Evolutionary conservation across 2,329 filamentous ascomycete species (phyloP).

Genomic region (Purpureocillium takamizusanense): DNA sequence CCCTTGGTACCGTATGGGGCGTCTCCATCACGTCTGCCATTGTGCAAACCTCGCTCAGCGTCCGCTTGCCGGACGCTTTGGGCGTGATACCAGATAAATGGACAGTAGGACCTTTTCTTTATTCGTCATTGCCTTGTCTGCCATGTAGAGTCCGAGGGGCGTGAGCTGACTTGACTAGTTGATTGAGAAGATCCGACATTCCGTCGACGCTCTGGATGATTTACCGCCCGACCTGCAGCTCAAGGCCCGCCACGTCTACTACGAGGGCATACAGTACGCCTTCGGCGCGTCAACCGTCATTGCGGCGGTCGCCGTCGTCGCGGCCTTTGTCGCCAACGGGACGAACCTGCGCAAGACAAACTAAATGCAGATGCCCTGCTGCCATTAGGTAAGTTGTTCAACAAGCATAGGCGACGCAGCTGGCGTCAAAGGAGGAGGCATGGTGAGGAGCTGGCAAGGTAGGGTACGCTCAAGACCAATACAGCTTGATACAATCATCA

Average conservation of each 20-base stretch:
- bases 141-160: background rate
- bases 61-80: constrained; percentile 43
- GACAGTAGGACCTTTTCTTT: constrained; percentile 35
- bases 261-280: constrained; percentile 45
- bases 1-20: constrained; percentile 54
- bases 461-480: too few relatives aligned
- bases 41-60: constrained; percentile 50
- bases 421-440: too few relatives aligned
- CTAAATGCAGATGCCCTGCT: background rate
- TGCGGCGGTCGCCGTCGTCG: constrained; percentile 32
- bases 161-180: constrained; percentile 30
- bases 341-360: constrained; percentile 21
- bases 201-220: constrained; percentile 43
- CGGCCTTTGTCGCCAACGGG: constrained; percentile 19
- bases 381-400: too few relatives aligned
- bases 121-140: background rate
- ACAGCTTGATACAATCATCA: too few relatives aligned
- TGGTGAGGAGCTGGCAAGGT: too few relatives aligned
- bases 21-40: constrained; percentile 55
- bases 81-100: constrained; percentile 47
- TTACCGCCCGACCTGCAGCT: constrained; percentile 48
- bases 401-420: too few relatives aligned
- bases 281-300: constrained; percentile 46
- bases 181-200: constrained; percentile 53
- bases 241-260: constrained; percentile 48